Evolutionary conservation across 208 protist genomes (phyloP), one percentile per base, ranked within the genome.

Genomic region (Trypanosoma vivax): DNA sequence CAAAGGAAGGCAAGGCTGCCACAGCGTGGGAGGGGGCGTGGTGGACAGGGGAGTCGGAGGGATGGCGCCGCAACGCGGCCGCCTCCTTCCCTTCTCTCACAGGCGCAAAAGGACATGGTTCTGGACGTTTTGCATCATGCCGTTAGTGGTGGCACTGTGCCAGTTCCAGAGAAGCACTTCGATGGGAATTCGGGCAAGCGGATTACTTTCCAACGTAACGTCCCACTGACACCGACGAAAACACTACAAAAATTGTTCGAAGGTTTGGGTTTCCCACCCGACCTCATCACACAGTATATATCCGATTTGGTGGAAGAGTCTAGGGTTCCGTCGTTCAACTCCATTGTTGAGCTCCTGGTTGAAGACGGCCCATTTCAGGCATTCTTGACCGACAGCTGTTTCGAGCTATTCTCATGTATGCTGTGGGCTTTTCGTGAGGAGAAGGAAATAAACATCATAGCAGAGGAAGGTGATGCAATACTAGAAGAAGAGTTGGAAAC

Each of bases 41-140:
- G 81, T 5, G 51, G 75, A 5, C 40, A 73, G 27, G 60, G 73
- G 14, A 39, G 62, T 13, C 25, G 71, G 34, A 60, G 77, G 11
- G 52, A 72, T 9, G 60, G 53, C 9, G 52, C 66, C 0, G 10
- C 68, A 14, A 10, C 65, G 1, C 5, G 53, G 1, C 54, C 60
- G 39, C 58, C 72, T 23, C 74, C 80, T 7, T 88, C 87, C 5
- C 79, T 90, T 71, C 83, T 91, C 21, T 79, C 81, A 37, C 72
- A 59, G 24, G 76, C 80, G 1, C 71, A 73, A 5, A 61, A 76
- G 14, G 88, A 94, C 6, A 70, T 94, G 25, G 84, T 94, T 35
- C 83, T 91, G 48, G 88, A 94, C 50, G 88, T 94, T 16, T 73
- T 94, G 34, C 83, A 90, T 31, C 88, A 94, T 66, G 83, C 82